These are phyloP conservation scores for Copromyces sp. DNA, from an alignment of 495 filamentous ascomycete genomes.

Conservation along the genomic window DNA sequence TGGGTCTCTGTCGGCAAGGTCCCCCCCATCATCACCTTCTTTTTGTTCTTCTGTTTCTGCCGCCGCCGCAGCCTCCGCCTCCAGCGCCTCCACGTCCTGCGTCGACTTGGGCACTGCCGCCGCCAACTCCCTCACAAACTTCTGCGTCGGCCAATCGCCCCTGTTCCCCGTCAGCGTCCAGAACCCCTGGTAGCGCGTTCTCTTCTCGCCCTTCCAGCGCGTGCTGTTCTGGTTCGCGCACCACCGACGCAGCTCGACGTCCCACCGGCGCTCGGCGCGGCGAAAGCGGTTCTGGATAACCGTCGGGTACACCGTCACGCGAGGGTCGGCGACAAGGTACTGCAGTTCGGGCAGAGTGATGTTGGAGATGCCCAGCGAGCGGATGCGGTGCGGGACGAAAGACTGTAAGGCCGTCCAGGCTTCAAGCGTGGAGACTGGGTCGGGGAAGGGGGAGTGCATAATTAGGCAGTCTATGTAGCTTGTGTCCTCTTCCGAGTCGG, in stretches of 20 bases:
- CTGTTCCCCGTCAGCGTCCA: slow-evolving; percentile 70
- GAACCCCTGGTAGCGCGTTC: slow-evolving; percentile 63
- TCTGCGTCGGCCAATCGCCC: slow-evolving; percentile 41
- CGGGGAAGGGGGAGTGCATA: slow-evolving; percentile 58
- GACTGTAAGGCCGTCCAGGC: slow-evolving; percentile 55
- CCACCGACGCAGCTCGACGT: slow-evolving; percentile 49
- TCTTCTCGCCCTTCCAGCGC: slow-evolving; percentile 26
- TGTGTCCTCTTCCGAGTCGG: slow-evolving; percentile 14
- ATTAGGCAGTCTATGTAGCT: slow-evolving; percentile 65
- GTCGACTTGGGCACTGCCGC: slow-evolving; percentile 11
- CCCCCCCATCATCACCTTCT: background rate
- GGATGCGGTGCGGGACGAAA: slow-evolving; percentile 54
- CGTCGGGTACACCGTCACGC: slow-evolving; percentile 31
- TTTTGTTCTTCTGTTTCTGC: background rate
- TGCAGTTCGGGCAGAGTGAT: slow-evolving; percentile 43
- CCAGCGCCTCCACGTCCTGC: background rate
- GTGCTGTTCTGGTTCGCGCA: slow-evolving; percentile 25
- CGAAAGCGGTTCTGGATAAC: slow-evolving; percentile 73
- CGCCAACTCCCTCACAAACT: slow-evolving; percentile 44
- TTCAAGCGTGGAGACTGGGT: slow-evolving; percentile 46
- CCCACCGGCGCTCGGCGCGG: slow-evolving; percentile 47
- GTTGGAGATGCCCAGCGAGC: slow-evolving; percentile 66
- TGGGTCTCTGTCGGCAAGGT: background rate
- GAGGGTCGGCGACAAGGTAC: slow-evolving; percentile 27
- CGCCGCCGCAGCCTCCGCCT: background rate